These are phyloP conservation scores for Grosmannia huntii DNA, from an alignment of 2,329 filamentous ascomycete genomes.

Conservation along the genomic window DNA sequence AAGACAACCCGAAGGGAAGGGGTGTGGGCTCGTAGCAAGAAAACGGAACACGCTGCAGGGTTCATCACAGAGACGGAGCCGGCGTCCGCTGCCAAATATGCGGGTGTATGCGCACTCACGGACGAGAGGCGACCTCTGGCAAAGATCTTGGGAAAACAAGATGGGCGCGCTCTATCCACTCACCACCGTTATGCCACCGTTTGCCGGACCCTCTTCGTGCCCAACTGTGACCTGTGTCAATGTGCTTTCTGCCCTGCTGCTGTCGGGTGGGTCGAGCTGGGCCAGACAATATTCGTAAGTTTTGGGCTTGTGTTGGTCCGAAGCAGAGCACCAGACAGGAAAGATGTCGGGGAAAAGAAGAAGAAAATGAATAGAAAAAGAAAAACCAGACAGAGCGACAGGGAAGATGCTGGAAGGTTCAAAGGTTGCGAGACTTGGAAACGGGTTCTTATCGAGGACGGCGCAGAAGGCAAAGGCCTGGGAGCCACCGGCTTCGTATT, in stretches of 20 bases:
- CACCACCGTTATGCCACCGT: not conserved
- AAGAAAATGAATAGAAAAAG: no score
- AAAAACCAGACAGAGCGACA: not conserved
- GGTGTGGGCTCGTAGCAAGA: not conserved
- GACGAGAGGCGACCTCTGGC: not conserved
- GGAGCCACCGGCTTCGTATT: not conserved
- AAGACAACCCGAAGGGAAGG: not conserved
- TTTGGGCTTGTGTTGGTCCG: not conserved
- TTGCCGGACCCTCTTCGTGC: constrained; percentile 2
- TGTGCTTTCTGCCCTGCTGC: not conserved
- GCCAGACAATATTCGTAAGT: not conserved
- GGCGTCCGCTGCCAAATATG: not conserved
- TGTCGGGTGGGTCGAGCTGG: not conserved
- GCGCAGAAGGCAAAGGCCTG: not conserved
- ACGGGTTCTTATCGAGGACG: not conserved
- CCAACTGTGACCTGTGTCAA: not conserved
- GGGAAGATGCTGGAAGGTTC: not conserved
- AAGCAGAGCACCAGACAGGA: not conserved
- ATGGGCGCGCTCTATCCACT: not conserved
- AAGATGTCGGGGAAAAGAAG: not conserved
- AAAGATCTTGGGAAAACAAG: not conserved
- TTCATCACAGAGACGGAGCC: not conserved
- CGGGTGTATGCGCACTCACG: not conserved
- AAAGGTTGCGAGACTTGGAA: not conserved
- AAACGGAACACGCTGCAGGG: not conserved